Base-by-base conservation (phyloP, 306 rosid species). In the Cucurbita maxima region DNA sequence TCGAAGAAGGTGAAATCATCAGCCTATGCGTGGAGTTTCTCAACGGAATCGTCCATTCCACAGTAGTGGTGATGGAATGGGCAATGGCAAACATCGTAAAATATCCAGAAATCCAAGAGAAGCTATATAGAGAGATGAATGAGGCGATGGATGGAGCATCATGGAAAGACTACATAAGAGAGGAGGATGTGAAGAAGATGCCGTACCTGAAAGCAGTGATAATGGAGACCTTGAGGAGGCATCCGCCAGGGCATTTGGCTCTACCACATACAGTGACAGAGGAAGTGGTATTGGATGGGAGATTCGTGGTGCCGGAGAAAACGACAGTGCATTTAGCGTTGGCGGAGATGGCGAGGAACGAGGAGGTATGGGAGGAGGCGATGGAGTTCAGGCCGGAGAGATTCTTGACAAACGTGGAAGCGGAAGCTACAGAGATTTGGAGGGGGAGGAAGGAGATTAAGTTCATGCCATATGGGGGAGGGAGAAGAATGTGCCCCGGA, bases 401-500 rank as follows among this genome's bases (percentile, higher is more conserved):
- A 40, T 75, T 75, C 61, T 36, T 75, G 58, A 15, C 7, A n/a
- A 58, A 11, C 0, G 58, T 7, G 0, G 71, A 75, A 37, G 67
- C 5, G 1, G 72, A 62, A 2, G 58, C 13, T 45, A 58, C 10
- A 11, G 72, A 75, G 30, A 43, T 16, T 4, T 37, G 62, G 5
- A 62, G 25, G 3, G 78, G 78, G 58, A 63, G 16, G 14, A 75
- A 51, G 37, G 72, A 75, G 72, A 51, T 62, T 11, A 75, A 44
- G 54, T 47, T 36, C 6, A 62, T 75, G 72, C 78, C 78, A 6
- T 75, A 48, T 37, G 78, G 78, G 7, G 78, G 67, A 75, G 78
- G 78, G 36, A 62, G 78, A 58, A 75, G 78, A 53, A 75, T 75
- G 10, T 75, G 78, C 44, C 78, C 72, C n/a, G 78, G 78, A 7